These are phyloP conservation scores for Diacronema lutheri DNA, from an alignment of 78 protist genomes.

Conservation along the genomic window DNA sequence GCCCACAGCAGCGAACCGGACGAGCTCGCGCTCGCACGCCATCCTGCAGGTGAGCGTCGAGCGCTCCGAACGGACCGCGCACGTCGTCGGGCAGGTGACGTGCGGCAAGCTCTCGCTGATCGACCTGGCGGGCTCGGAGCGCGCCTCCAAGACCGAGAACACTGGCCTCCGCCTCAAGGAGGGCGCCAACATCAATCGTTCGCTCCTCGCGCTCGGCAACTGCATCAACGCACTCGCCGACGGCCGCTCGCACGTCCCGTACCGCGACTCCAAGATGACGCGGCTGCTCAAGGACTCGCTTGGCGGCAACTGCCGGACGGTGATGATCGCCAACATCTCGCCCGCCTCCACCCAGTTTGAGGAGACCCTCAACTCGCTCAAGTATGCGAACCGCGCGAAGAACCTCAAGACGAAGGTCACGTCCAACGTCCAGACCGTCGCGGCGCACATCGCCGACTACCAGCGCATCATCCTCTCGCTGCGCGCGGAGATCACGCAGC, in stretches of 20 bases:
- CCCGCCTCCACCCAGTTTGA: constrained; percentile 55
- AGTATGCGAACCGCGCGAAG: constrained; percentile 74
- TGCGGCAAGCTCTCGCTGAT: constrained; percentile 62
- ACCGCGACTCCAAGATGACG: constrained; percentile 95
- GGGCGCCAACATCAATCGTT: constrained; percentile 79
- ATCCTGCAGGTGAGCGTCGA: constrained; percentile 38
- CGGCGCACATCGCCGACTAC: constrained; percentile 63
- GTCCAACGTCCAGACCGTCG: constrained; percentile 42
- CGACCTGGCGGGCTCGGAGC: constrained; percentile 90
- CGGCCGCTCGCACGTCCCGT: constrained; percentile 70
- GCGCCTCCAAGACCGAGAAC: constrained; percentile 59
- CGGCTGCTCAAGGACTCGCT: constrained; percentile 88
- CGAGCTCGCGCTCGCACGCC: constrained; percentile 21
- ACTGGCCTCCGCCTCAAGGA: constrained; percentile 54
- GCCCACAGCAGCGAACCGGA: constrained; percentile 32
- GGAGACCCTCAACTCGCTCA: constrained; percentile 78
- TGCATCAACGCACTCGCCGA: constrained; percentile 72
- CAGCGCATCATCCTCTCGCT: constrained; percentile 55
- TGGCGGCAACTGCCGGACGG: constrained; percentile 78
- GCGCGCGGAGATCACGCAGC: constrained; percentile 38
- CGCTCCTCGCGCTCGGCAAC: constrained; percentile 85
- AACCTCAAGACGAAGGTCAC: constrained; percentile 50
- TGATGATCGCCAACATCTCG: constrained; percentile 76
- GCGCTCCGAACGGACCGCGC: constrained; percentile 6
- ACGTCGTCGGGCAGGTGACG: not conserved